phyloP scores from a whole-genome alignment of 2,329 filamentous ascomycete genomes.

The Clarireedia hainanense region DNA sequence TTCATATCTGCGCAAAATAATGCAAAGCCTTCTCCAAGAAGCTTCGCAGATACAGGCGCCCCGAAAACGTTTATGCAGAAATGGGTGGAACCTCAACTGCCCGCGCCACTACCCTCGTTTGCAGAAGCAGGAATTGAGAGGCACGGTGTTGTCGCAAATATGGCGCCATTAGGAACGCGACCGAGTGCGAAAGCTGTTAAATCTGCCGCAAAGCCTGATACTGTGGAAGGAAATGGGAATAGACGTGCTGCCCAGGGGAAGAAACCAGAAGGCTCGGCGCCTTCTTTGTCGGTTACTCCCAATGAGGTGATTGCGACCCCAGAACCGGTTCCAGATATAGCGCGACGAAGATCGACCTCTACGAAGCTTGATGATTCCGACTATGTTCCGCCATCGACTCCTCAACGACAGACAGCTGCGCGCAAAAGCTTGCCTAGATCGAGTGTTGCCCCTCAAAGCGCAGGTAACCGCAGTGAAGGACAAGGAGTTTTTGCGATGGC shows the following conservation, averaged over 20 bases:
- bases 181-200: constrained; percentile 56
- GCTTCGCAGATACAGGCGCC: constrained; percentile 12
- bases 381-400: constrained; percentile 3
- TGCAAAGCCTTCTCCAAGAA: constrained; percentile 9
- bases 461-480: constrained; percentile 5
- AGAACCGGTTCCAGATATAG: constrained; percentile 15
- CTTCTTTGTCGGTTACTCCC: constrained; percentile 21
- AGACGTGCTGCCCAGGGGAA: constrained; percentile 13
- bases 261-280: constrained; percentile 18
- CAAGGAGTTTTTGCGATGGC: constrained; percentile 1
- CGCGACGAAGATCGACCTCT: constrained; percentile 13
- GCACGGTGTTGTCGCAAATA: constrained; percentile 71
- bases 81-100: constrained; percentile 51
- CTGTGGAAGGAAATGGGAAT: constrained; percentile 11
- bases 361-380: constrained; percentile 12
- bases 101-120: constrained; percentile 56
- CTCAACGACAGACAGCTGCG: constrained; percentile 13
- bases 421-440: constrained; percentile 14
- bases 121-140: constrained; percentile 65
- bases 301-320: constrained; percentile 19
- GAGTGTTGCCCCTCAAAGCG: constrained; percentile 6
- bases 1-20: constrained; percentile 15
- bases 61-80: constrained; percentile 27
- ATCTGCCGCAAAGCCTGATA: constrained; percentile 25
- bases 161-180: constrained; percentile 71